Base-by-base conservation (phyloP, 805 yeast genomes). In the Sporopachydermia quercuum region DNA sequence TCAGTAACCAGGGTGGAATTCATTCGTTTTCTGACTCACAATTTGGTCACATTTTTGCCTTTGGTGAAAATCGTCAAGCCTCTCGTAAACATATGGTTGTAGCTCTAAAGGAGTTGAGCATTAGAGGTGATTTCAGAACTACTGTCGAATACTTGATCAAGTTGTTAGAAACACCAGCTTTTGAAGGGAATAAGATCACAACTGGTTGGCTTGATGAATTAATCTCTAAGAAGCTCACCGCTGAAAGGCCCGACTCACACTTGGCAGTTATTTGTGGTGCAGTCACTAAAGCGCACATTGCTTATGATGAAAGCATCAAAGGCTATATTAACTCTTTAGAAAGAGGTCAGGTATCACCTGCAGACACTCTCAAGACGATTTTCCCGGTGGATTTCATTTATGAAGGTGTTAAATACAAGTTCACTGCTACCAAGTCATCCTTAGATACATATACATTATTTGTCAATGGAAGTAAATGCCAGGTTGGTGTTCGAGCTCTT, bases 151-250 rank as follows among this genome's bases (percentile, higher is more conserved):
- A 91, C 57, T 72, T 91, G 55, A 91, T 93, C 62, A 89, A 89
- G 60, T 71, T 91, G 50, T 70, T 91, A 53, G 97, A 91, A 65
- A 87, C 98, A 16, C 91, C 94, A 41, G 98, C 82, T 57, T 91
- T 91, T 52, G 96, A 86, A 63, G 86, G 80, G 43, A 93, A 91
- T 62, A 89, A 91, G 38, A 89, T 91, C 54, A 91, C 98, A 43
- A 91, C 99, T 43, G 97, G 97, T 42, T 91, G 99, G 99, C 75
- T 91, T 55, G 98, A 91, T 61, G 97, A 89, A 62, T 74, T 91
- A 54, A 91, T 91, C 53, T 69, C 94, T 44, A 83, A 84, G 62
- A 86, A 82, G 53, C 75, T 93, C 60, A 91, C 98, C 34, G 94
- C 96, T 34, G 96, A 91, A 63, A 78, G 96, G 62, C 98, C 98